Conservation (phyloP, 2,329 filamentous ascomycete genomes). For the Colletotrichum musae region DNA sequence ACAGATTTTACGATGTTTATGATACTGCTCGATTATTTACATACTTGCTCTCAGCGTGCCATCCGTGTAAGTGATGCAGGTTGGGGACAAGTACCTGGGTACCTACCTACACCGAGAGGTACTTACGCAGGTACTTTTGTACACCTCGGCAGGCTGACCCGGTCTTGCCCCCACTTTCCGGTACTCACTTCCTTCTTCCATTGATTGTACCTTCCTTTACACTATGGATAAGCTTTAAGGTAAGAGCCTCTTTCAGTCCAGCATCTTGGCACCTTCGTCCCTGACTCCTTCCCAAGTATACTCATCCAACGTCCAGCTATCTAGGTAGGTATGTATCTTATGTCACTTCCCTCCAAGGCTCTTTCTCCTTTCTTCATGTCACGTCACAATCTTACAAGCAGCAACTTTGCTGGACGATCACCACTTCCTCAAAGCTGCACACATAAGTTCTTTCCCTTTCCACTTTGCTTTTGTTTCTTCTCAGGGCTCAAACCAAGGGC, state of each 20-base stretch:
- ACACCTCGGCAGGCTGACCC: too few species aligned
- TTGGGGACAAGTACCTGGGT: too few species aligned
- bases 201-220: too few species aligned
- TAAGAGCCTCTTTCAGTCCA: too few species aligned
- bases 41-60: too few species aligned
- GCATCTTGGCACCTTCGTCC: too few species aligned
- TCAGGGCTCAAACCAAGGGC: not conserved
- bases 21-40: not conserved
- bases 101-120: not conserved
- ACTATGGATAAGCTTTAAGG: too few species aligned
- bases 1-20: slow-evolving; percentile 36
- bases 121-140: not conserved
- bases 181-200: not conserved
- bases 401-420: not conserved
- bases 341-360: not conserved
- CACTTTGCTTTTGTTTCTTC: not conserved
- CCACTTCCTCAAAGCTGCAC: not conserved
- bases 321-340: not conserved
- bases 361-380: slow-evolving; percentile 1
- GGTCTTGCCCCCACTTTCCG: not conserved
- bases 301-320: too few species aligned
- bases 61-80: too few species aligned
- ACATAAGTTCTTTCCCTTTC: not conserved
- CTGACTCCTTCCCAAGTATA: not conserved
- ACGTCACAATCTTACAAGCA: not conserved